These are phyloP conservation scores for Ogataea paradorogensis DNA, from an alignment of 805 yeast genomes.

Conservation along the genomic window DNA sequence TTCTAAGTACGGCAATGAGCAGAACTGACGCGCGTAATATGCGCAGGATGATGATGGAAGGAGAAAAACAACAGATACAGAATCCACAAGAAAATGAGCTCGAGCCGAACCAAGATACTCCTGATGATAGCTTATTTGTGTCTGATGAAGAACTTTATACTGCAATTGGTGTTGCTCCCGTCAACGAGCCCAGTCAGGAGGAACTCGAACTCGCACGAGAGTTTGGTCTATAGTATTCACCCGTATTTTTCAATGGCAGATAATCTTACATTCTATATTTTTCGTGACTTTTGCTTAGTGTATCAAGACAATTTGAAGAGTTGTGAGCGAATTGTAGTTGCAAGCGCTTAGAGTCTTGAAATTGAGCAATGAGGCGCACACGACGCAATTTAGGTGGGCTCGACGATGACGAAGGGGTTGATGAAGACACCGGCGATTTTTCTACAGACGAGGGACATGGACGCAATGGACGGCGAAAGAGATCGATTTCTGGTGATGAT, in stretches of 20 bases:
- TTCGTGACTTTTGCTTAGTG: background rate
- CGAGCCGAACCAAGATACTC: slow-evolving; percentile 1
- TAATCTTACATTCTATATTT: background rate
- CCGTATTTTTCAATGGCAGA: slow-evolving; percentile 6
- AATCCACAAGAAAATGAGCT: slow-evolving; percentile 6
- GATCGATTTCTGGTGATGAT: slow-evolving; percentile 8
- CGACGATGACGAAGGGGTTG: slow-evolving; percentile 4
- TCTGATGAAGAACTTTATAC: slow-evolving; percentile 22
- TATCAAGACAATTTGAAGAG: background rate
- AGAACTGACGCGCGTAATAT: slow-evolving; percentile 19
- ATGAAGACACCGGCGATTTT: background rate
- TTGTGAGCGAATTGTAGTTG: background rate
- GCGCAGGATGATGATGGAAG: slow-evolving; percentile 29
- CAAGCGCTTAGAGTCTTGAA: background rate
- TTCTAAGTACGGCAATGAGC: slow-evolving; percentile 50
- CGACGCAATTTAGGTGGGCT: slow-evolving; percentile 4
- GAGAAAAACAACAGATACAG: slow-evolving; percentile 22
- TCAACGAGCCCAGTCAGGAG: slow-evolving; percentile 26
- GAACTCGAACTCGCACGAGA: slow-evolving; percentile 15
- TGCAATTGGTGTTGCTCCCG: slow-evolving; percentile 23
- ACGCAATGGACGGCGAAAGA: slow-evolving; percentile 18
- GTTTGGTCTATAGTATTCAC: slow-evolving; percentile 5
- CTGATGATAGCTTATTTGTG: slow-evolving; percentile 3
- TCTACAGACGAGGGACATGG: slow-evolving; percentile 15
- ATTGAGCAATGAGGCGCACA: slow-evolving; percentile 6